Percentiles rank a stretch among this genome's conserved stretches.
These are phyloP conservation scores for Coemansia asiatica DNA, from an alignment of 192 early-diverging fungal genomes.

Conservation along the genomic window DNA sequence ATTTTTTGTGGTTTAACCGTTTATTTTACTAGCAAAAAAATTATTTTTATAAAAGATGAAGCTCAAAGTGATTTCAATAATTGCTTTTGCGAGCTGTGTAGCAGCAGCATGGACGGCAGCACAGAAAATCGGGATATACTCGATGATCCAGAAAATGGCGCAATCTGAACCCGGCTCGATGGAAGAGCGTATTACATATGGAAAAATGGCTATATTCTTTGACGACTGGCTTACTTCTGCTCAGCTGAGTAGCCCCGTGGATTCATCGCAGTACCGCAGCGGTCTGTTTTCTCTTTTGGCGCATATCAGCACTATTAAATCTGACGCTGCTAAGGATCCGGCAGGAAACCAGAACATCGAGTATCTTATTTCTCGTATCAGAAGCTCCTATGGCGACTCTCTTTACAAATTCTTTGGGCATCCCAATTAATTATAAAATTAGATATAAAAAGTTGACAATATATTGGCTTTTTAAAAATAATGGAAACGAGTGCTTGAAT, in stretches of 20 bases:
- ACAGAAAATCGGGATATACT: conserved; percentile 36
- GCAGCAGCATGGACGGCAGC: conserved; percentile 22
- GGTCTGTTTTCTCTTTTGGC: conserved; percentile 32
- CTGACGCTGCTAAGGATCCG: conserved; percentile 27
- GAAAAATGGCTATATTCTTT: conserved; percentile 29
- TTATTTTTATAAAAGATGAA: conserved; percentile 3
- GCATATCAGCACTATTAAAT: conserved; percentile 17
- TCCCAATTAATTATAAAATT: background rate
- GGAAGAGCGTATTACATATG: conserved; percentile 39
- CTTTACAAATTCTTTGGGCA: conserved; percentile 23
- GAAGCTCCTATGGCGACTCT: conserved; percentile 26
- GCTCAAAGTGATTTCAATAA: background rate
- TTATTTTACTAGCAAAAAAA: no score
- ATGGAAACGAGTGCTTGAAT: no score
- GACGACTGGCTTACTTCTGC: conserved; percentile 28
- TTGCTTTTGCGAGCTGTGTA: conserved; percentile 11
- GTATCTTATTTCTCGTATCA: conserved; percentile 30
- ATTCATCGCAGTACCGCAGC: conserved; percentile 29
- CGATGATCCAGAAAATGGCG: conserved; percentile 29
- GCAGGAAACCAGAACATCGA: conserved; percentile 35
- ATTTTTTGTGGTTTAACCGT: background rate
- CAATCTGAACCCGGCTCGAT: conserved; percentile 18
- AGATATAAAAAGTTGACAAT: background rate
- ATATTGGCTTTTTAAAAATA: background rate
- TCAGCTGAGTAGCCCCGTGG: conserved; percentile 20